Evolutionary conservation across 2,329 filamentous ascomycete species (phyloP), one percentile per base, ranked within the genome.

Genomic region (Botrytis medusae): DNA sequence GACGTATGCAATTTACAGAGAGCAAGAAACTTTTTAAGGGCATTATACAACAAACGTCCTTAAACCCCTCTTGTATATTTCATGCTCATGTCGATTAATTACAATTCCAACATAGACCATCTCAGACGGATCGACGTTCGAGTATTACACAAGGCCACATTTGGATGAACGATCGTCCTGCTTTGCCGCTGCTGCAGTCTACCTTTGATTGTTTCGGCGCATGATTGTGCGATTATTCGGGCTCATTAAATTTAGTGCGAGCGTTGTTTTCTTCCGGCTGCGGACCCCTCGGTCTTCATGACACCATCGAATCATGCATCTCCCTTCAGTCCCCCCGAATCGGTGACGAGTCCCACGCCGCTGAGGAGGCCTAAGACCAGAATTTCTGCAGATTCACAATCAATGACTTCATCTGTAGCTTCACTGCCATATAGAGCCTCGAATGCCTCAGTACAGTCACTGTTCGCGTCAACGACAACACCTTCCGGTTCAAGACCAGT

Each of bases 401-500:
- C 89, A 63, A 83, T 87, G 70, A 80, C 83, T 74, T 82, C 84
- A 74, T 86, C 77, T 82, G 85, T 74, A 83, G 83, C 86, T 62
- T 86, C 81, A 71, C 83, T 89, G 73, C 86, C 86, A 69, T 86
- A 86, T 77, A 86, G 87, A 76, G 82, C 84, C 68, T 86, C 87
- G 25, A 87, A 88, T 78, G 85, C 88, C 54, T 86, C 88, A 60
- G 83, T 90, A 75, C 85, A 92, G 80, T 85, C 90, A 81, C 82
- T 90, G 77, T 87, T 92, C 83, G 85, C 90, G 64, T 89, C 90
- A 29, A 91, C 90, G 6, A 84, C 92, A 42, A 89, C 90, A n/a
- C 90, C 90, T 12, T 88, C 90, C 0, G 88, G 87, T 29, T 93
- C 91, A 63, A 87, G 91, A 75, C 89, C 91, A 51, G 87, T 88